Base-by-base conservation (phyloP, 2,329 filamentous ascomycete species). In the Apiospora sp. region DNA sequence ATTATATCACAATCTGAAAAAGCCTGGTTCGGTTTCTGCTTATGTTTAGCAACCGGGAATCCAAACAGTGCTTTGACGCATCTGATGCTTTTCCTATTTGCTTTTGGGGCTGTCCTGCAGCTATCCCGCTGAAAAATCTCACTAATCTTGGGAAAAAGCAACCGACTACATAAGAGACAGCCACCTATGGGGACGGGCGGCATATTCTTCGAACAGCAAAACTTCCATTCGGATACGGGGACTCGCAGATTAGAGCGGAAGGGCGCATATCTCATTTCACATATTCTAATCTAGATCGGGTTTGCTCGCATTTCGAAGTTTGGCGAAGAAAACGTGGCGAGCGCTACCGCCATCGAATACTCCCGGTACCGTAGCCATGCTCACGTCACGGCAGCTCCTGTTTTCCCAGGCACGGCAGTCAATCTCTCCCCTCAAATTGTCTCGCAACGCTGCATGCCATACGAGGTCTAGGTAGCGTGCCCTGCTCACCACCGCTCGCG, bases 291-390 rank as follows among this genome's bases (percentile, higher is more conserved):
- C 27, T 30, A 69, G 67, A 69, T 68, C 67, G 43, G 67, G 27
- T 37, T 48, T 37, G 44, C 67, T 69, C 67, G 67, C 48, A 69
- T 49, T 41, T 69, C 44, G 44, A 69, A 27, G 67, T 49, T 69
- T 46, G 67, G 44, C 67, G 24, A 69, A 69, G 16, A 49, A 69
- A 69, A 69, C 67, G 67, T 69, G 67, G 67, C 67, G 67, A 37
- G 44, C 48, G 67, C 48, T 68, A 16, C 43, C 24, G 13, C 67
- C 43, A 37, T 13, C 19, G 44, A 37, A 12, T 46, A 37, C 44
- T 49, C 27, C 27, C 19, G 67, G 13, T 49, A 69, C 27, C 27
- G 27, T 30, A 30, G 27, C 27, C 27, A 30, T 30, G 67, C 19
- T 14, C 19, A 46, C 22, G 67, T 49, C 67, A 69, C 44, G n/a